Base-by-base conservation (phyloP, 805 yeast genomes). In the Zygosaccharomyces siamensis region DNA sequence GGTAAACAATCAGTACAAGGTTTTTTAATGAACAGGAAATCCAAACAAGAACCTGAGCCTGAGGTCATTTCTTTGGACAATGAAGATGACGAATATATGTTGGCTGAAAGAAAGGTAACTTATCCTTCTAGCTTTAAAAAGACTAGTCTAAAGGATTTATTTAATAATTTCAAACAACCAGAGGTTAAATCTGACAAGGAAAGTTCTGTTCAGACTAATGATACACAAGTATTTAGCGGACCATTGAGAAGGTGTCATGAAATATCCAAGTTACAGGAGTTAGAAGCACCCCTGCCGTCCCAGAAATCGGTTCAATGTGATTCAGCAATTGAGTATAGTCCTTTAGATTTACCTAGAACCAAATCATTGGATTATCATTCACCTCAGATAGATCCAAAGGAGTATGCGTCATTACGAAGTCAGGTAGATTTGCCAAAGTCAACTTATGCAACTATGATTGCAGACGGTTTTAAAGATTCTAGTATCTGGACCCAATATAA, bases 401-500 rank as follows among this genome's bases (percentile, higher is more conserved):
- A 60, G 5, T 61, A 57, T 48, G 45, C 46, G 21, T 30, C 42
- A 11, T 46, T 60, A 16, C 56, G 55, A 33, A 41, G 20, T 49
- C 59, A 24, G 21, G 35, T 21, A 10, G 20, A 27, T 6, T 5
- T 14, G 59, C 32, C 23, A 30, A 33, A 40, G 7, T 16, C 31
- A n/a, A 14, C 18, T 21, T 44, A 40, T 30, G 42, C 47, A 6
- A 47, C 36, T 18, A 51, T 51, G 28, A 35, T 48, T 21, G 37
- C 32, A 7, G 33, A 21, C 10, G 46, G 32, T 6, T 37, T 14
- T 7, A 46, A 48, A 11, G 36, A 50, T 39, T 16, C 10, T 8
- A 23, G 45, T 2, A 36, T 58, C 10, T 71, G 74, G 73, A 52
- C 63, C 0, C 48, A 54, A 1, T 44, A 55, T 6, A 66, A 66